A percentile compares a stretch with the other conserved stretches of the same genome.
Evolutionary conservation across 441 rosid species (phyloP).

Genomic region (Aquilaria agallochum): DNA sequence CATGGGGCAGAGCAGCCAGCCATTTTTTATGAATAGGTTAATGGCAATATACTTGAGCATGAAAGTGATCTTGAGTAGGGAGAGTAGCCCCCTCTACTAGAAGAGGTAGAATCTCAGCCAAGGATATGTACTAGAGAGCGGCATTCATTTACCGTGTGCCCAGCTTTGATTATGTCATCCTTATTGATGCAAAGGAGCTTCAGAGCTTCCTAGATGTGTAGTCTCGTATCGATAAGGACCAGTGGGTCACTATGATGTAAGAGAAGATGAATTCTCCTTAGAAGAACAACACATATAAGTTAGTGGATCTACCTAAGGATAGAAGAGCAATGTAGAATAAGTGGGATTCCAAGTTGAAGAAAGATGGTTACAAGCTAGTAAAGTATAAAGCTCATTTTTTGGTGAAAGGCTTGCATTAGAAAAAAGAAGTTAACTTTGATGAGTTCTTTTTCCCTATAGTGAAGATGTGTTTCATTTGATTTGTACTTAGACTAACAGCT

Average conservation of each 20-base stretch:
- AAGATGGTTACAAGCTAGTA: not conserved
- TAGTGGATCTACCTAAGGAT: not conserved
- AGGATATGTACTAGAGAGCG: too few relatives aligned
- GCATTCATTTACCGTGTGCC: not conserved
- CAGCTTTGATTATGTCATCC: not conserved
- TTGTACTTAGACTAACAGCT: not conserved
- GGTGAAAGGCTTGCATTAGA: not conserved
- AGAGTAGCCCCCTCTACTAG: too few relatives aligned
- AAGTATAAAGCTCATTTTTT: not conserved
- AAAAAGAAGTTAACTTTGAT: not conserved
- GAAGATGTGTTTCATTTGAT: not conserved
- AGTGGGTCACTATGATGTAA: not conserved
- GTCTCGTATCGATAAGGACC: not conserved
- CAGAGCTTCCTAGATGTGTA: not conserved
- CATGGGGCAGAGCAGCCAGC: too few relatives aligned
- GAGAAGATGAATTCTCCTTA: not conserved
- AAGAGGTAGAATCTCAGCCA: too few relatives aligned
- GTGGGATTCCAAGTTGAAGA: not conserved
- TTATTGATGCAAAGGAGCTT: not conserved
- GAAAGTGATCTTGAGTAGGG: too few relatives aligned
- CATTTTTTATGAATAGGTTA: too few relatives aligned
- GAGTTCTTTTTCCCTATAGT: conserved; percentile 4
- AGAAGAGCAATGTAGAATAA: not conserved
- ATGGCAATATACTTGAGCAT: too few relatives aligned
- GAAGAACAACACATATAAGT: too few relatives aligned